Evolutionary conservation across 345 rosid species (phyloP).

Genomic region (Gossypium rotundifolium): DNA sequence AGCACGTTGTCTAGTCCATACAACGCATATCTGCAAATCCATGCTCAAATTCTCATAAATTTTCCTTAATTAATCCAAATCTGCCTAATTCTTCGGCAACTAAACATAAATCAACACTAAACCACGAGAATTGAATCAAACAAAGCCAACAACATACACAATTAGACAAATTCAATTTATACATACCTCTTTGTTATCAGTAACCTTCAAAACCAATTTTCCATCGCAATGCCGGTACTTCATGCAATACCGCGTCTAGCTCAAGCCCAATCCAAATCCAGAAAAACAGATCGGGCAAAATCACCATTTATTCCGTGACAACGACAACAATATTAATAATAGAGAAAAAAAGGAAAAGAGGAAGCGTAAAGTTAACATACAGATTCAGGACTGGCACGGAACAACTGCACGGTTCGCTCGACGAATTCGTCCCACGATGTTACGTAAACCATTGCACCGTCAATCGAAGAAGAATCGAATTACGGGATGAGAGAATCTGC

Average conservation of each 20-base stretch:
- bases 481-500: background rate
- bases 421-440: constrained; percentile 84
- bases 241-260: constrained; percentile 77
- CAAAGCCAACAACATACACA: background rate
- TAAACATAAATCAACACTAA: background rate
- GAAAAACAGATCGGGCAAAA: background rate
- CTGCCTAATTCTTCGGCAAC: background rate
- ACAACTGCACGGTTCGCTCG: constrained; percentile 67
- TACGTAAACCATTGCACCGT: constrained; percentile 54
- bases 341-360: background rate
- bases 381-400: constrained; percentile 85
- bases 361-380: constrained; percentile 26
- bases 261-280: constrained; percentile 15
- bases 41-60: background rate
- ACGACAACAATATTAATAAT: background rate
- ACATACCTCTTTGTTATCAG: constrained; percentile 89
- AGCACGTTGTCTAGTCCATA: background rate
- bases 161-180: background rate
- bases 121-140: background rate
- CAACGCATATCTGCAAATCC: background rate
- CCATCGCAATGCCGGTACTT: constrained; percentile 95
- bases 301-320: background rate
- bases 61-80: background rate
- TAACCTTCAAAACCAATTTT: constrained; percentile 95
- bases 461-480: background rate